Percentiles rank a stretch among this genome's conserved stretches.
Conservation (phyloP, 2,329 filamentous ascomycete species). For the Ceratocystis ficicola region DNA sequence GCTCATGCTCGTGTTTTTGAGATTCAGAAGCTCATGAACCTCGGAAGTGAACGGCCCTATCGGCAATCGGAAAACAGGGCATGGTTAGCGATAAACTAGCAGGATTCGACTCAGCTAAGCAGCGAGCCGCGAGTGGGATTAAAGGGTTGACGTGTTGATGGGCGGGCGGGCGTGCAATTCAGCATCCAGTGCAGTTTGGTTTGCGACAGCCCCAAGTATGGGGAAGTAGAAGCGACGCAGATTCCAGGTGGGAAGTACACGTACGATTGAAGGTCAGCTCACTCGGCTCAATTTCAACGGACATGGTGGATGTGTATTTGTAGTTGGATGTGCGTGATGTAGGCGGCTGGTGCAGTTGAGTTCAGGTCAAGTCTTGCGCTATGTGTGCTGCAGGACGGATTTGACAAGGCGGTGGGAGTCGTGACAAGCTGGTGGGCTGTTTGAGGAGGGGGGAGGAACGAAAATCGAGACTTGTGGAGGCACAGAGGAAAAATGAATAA, state of each 20-base stretch:
- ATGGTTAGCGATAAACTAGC: background rate
- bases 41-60: slow-evolving; percentile 55
- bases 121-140: background rate
- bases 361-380: background rate
- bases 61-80: slow-evolving; percentile 10
- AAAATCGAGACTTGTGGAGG: background rate
- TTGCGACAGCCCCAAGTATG: slow-evolving; percentile 8
- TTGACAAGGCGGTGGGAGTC: background rate
- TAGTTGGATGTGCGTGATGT: slow-evolving; percentile 1
- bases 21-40: slow-evolving; percentile 51
- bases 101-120: background rate
- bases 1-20: slow-evolving; percentile 50
- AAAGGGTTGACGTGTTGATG: background rate
- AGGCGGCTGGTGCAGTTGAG: slow-evolving; percentile 14
- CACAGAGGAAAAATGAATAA: slow-evolving; percentile 7
- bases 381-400: background rate
- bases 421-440: background rate
- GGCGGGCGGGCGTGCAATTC: background rate
- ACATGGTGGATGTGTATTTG: slow-evolving; percentile 50
- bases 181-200: background rate
- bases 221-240: slow-evolving; percentile 12
- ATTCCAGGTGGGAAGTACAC: slow-evolving; percentile 30
- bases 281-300: slow-evolving; percentile 79
- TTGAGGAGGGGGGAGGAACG: background rate
- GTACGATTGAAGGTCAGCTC: slow-evolving; percentile 91